These are phyloP conservation scores for Kockiozyma suomiensis DNA, from an alignment of 805 yeast genomes.

Conservation along the genomic window DNA sequence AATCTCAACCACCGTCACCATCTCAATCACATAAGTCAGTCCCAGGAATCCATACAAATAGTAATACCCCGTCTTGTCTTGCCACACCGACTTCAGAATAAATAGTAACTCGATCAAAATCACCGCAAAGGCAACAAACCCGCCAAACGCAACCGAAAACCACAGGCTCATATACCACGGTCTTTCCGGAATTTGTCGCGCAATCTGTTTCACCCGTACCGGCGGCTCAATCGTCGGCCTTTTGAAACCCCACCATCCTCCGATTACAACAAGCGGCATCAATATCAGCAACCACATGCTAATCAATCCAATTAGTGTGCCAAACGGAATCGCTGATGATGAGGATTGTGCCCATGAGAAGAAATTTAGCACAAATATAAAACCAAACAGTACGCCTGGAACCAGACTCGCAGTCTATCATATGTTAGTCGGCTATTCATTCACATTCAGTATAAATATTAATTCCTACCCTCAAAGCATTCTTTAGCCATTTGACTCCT, in stretches of 20 bases:
- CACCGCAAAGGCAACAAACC: constrained; percentile 75
- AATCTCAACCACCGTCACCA: constrained; percentile 68
- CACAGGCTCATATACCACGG: constrained; percentile 25
- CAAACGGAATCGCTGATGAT: constrained; percentile 75
- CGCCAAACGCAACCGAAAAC: constrained; percentile 51
- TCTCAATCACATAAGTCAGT: constrained; percentile 59
- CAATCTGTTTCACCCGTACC: constrained; percentile 37
- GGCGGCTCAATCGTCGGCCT: constrained; percentile 35
- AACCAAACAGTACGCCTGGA: constrained; percentile 49
- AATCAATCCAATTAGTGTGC: constrained; percentile 66
- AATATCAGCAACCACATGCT: constrained; percentile 64
- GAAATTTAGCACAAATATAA: constrained; percentile 60
- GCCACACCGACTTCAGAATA: constrained; percentile 75
- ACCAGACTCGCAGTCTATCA: constrained; percentile 39
- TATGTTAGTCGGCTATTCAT: no score
- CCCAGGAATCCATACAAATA: constrained; percentile 79
- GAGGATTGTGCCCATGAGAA: constrained; percentile 78
- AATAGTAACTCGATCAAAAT: constrained; percentile 77
- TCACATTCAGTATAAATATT: constrained; percentile 7
- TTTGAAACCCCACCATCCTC: constrained; percentile 53
- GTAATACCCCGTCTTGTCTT: constrained; percentile 75
- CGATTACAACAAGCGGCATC: constrained; percentile 72
- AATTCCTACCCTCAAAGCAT: constrained; percentile 39
- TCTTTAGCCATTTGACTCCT: constrained; percentile 45
- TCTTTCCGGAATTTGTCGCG: constrained; percentile 42